A percentile compares a stretch with the other conserved stretches of the same genome.
Conservation (phyloP, 75 land plant genomes). For the Pinus taeda region DNA sequence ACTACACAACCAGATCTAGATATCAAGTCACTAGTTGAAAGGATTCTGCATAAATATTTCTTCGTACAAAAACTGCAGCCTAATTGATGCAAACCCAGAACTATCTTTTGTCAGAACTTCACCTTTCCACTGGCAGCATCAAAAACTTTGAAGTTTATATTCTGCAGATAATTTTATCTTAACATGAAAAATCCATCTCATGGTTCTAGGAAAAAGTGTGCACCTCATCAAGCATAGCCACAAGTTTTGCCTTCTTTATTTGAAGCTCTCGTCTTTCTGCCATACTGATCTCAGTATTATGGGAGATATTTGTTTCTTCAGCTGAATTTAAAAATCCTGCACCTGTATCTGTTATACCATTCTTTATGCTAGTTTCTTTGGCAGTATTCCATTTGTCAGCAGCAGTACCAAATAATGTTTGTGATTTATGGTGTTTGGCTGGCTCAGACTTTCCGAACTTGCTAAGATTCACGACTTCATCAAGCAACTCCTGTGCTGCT, state of each 20-base stretch:
- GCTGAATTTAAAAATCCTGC: background rate
- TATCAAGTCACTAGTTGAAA: too few species aligned
- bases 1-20: too few species aligned
- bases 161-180: too few species aligned
- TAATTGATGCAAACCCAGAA: too few species aligned
- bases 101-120: too few species aligned
- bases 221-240: conserved; percentile 88
- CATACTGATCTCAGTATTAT: conserved; percentile 37
- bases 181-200: too few species aligned
- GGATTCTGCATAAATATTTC: too few species aligned
- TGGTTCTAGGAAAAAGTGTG: background rate
- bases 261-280: conserved; percentile 79
- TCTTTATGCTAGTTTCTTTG: conserved; percentile 11
- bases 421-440: conserved; percentile 10
- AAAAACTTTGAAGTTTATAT: too few species aligned
- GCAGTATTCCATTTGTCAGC: conserved; percentile 15
- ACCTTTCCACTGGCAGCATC: too few species aligned
- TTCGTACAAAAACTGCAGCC: too few species aligned
- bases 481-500: conserved; percentile 28
- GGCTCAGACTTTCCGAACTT: conserved; percentile 14
- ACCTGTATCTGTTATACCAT: background rate
- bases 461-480: conserved; percentile 31
- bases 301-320: conserved; percentile 8
- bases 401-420: conserved; percentile 10
- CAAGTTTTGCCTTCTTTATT: conserved; percentile 77